Conservation (phyloP, 2,329 filamentous ascomycete genomes). For the Pseudopithomyces chartarum region DNA sequence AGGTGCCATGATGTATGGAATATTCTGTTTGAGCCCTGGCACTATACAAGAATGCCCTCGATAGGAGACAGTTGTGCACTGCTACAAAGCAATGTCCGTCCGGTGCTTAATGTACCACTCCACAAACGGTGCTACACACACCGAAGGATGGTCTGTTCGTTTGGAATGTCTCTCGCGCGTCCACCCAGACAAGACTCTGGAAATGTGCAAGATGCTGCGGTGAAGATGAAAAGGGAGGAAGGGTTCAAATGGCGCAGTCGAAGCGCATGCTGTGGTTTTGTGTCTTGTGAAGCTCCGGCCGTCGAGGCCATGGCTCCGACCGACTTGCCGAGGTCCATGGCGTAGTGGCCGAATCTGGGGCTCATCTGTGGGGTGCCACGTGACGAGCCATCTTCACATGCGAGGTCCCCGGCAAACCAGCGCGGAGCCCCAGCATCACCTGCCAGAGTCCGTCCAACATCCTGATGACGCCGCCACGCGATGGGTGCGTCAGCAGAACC, state of each 20-base stretch:
- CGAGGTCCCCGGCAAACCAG: conserved; percentile 2
- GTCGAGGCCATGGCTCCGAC: conserved; percentile 4
- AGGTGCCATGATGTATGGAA: conserved; percentile 36
- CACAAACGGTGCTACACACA: neutral
- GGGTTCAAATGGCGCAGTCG: neutral
- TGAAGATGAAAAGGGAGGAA: neutral
- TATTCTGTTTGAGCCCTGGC: neutral
- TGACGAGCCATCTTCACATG: conserved; percentile 15
- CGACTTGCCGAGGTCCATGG: conserved; percentile 13
- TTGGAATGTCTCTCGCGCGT: neutral
- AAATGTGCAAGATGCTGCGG: neutral
- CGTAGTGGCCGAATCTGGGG: neutral
- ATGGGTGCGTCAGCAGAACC: neutral
- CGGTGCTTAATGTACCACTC: neutral
- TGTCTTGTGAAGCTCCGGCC: conserved; percentile 9
- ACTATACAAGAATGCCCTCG: neutral
- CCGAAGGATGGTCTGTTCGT: neutral
- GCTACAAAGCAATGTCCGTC: neutral
- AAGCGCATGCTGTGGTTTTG: neutral
- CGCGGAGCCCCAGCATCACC: conserved; percentile 5
- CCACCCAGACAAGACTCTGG: neutral
- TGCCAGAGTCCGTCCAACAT: neutral
- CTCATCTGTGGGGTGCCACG: conserved; percentile 11
- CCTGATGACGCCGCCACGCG: neutral
- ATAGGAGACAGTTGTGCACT: neutral